phyloP scores from a whole-genome alignment of 169 alveolate genomes.

The Eimeria maxima region DNA sequence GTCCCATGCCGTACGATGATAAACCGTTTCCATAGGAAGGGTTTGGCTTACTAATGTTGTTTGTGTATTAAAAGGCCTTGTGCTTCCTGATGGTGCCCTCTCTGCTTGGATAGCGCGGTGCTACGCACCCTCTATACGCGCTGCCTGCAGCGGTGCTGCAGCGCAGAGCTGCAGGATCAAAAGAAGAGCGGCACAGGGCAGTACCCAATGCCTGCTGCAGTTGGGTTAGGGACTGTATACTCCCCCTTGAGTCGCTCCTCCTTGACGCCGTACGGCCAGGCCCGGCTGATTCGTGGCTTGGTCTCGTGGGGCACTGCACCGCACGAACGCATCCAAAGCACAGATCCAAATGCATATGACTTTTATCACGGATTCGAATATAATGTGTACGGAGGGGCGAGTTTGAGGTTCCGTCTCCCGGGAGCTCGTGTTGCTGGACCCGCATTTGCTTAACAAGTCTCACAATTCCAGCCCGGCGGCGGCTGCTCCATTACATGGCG shows the following conservation, averaged over 20 bases:
- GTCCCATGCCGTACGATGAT: neutral
- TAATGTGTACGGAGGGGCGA: neutral
- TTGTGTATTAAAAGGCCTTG: neutral
- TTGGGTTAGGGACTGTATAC: constrained; percentile 91
- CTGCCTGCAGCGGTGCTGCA: neutral
- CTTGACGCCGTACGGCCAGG: constrained; percentile 89
- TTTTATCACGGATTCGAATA: neutral
- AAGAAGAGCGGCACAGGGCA: constrained; percentile 93
- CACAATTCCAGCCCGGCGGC: constrained; percentile 88
- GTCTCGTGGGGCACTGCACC: constrained; percentile 80
- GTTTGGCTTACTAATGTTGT: neutral
- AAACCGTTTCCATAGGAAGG: neutral
- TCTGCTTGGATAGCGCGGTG: neutral
- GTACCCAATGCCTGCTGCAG: constrained; percentile 93
- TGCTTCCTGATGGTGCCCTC: neutral
- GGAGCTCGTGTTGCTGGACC: neutral
- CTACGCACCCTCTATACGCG: neutral
- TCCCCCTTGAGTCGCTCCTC: constrained; percentile 88
- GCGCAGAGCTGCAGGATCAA: constrained; percentile 69
- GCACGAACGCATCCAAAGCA: neutral
- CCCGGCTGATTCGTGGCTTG: constrained; percentile 72
- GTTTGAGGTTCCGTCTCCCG: neutral
- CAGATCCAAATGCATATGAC: neutral
- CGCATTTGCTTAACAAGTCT: constrained; percentile 6
- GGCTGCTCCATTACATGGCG: constrained; percentile 93